A percentile compares a stretch with the other conserved stretches of the same genome.
phyloP scores from a whole-genome alignment of 768 basidiomycete species.

The Russula emetica region DNA sequence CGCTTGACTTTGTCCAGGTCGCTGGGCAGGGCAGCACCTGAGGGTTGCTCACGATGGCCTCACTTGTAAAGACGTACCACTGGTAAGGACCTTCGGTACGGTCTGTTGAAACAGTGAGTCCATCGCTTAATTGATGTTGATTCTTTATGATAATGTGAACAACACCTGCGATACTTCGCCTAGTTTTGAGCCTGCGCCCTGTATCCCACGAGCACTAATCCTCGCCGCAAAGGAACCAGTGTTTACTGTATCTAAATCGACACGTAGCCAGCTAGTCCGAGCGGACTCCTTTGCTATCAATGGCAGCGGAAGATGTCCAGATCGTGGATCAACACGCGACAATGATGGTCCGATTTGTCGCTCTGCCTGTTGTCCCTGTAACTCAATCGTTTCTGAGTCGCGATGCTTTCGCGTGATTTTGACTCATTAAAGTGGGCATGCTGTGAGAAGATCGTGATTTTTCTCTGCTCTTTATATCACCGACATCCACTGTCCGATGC shows the following conservation, averaged over 20 bases:
- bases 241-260: too few relatives aligned
- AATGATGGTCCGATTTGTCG: too few relatives aligned
- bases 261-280: neutral
- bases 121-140: neutral
- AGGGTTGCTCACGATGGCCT: neutral
- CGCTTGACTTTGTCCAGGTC: neutral
- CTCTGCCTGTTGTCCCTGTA: too few relatives aligned
- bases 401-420: too few relatives aligned
- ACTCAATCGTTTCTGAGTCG: too few relatives aligned
- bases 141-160: neutral
- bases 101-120: neutral
- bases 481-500: too few relatives aligned
- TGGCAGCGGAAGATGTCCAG: neutral
- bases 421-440: too few relatives aligned
- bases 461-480: too few relatives aligned
- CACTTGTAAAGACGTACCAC: neutral
- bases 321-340: neutral
- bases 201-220: too few relatives aligned
- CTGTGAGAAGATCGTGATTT: too few relatives aligned
- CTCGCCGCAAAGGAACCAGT: too few relatives aligned
- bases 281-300: neutral
- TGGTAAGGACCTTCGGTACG: neutral
- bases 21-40: constrained; percentile 10
- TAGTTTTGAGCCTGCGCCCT: neutral
- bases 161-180: neutral